Evolutionary conservation across 2,329 filamentous ascomycete genomes (phyloP).

Genomic region (Fusarium foetens): DNA sequence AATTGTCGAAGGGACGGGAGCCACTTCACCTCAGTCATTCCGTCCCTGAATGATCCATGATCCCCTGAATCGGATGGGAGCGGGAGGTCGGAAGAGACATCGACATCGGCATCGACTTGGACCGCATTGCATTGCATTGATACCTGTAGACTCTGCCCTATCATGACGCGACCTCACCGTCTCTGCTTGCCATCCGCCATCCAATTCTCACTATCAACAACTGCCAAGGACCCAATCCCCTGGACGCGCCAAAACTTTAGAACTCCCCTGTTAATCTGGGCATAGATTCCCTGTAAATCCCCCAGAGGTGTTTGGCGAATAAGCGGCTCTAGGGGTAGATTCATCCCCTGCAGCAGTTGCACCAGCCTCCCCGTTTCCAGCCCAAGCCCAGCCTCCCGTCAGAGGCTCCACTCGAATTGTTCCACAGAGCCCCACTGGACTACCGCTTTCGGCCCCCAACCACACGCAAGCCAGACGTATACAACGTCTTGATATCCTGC

Average conservation of each 20-base stretch:
- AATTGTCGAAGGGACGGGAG: slow-evolving; percentile 28
- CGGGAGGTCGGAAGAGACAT: slow-evolving; percentile 24
- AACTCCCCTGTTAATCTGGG: slow-evolving; percentile 26
- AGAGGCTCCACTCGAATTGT: slow-evolving; percentile 23
- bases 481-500: slow-evolving; percentile 42
- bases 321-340: slow-evolving; percentile 17
- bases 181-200: slow-evolving; percentile 2
- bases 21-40: slow-evolving; percentile 5
- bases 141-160: slow-evolving; percentile 3
- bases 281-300: slow-evolving; percentile 32
- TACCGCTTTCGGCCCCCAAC: slow-evolving; percentile 46
- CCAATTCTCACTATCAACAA: slow-evolving; percentile 10
- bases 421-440: slow-evolving; percentile 36
- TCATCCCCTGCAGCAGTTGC: slow-evolving; percentile 42
- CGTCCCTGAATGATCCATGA: slow-evolving; percentile 19
- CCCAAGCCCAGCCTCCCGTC: slow-evolving; percentile 45
- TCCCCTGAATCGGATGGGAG: slow-evolving; percentile 32
- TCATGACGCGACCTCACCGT: slow-evolving; percentile 11
- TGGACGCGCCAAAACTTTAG: slow-evolving; percentile 33
- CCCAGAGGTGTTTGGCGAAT: slow-evolving; percentile 31
- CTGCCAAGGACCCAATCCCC: slow-evolving; percentile 32
- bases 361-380: slow-evolving; percentile 49
- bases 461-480: slow-evolving; percentile 45
- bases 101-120: background rate
- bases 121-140: background rate